Conservation (phyloP, 306 rosid genomes). For the Trifolium pratense region DNA sequence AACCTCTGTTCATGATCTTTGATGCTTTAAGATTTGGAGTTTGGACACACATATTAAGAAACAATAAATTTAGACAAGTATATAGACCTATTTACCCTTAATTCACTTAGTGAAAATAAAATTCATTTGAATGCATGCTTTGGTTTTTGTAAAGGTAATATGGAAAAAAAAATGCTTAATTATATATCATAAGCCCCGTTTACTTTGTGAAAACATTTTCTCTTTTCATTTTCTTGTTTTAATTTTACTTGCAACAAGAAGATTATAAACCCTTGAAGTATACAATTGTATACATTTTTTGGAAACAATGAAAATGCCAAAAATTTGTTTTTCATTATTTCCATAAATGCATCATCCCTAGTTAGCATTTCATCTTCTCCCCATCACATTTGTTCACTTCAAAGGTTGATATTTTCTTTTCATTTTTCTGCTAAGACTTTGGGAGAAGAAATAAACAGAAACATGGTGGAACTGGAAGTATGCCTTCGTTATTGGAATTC, state of each 20-base stretch:
- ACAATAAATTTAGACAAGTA: background rate
- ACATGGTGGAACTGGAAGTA: constrained; percentile 20
- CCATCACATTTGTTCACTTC: too few relatives aligned
- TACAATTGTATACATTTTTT: too few relatives aligned
- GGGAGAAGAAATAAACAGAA: constrained; percentile 12
- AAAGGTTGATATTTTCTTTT: constrained; percentile 5
- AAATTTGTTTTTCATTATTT: too few relatives aligned
- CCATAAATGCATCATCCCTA: too few relatives aligned
- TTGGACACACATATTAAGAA: background rate
- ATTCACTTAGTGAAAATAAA: background rate
- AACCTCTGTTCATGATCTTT: background rate
- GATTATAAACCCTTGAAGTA: too few relatives aligned
- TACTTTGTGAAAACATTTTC: too few relatives aligned
- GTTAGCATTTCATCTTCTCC: too few relatives aligned
- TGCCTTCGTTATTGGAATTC: constrained; percentile 19
- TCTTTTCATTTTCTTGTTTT: too few relatives aligned
- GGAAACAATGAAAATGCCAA: too few relatives aligned
- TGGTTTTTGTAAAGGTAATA: background rate
- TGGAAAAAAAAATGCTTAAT: background rate
- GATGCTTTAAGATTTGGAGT: background rate
- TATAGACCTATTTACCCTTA: background rate
- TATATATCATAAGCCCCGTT: background rate
- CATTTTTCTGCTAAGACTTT: background rate
- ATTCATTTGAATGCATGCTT: background rate
- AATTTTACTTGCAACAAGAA: too few relatives aligned